Conservation (phyloP, 164 flowering plant genomes). For the Nymphaea colorata region DNA sequence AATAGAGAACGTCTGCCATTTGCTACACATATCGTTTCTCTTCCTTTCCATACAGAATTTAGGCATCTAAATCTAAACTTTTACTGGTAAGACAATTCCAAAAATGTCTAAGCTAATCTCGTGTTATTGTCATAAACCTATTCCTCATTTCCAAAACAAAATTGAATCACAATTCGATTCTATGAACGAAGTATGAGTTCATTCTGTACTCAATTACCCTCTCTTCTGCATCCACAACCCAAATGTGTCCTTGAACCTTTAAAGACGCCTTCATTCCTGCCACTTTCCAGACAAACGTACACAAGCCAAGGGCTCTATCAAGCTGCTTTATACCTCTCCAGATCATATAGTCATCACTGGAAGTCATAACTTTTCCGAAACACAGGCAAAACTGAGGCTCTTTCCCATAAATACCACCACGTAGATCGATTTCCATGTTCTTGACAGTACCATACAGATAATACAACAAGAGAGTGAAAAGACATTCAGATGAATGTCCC, state of each 20-base stretch:
- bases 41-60: too few species aligned
- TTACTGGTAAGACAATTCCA: too few species aligned
- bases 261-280: constrained; percentile 49
- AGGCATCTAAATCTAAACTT: too few species aligned
- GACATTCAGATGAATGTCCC: constrained; percentile 68
- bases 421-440: constrained; percentile 60
- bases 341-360: constrained; percentile 45
- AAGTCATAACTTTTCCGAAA: constrained; percentile 65
- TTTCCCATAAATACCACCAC: constrained; percentile 40
- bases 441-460: constrained; percentile 50
- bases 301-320: constrained; percentile 59
- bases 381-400: constrained; percentile 30
- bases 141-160: too few species aligned
- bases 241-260: constrained; percentile 79
- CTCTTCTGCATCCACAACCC: constrained; percentile 50
- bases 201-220: constrained; percentile 47
- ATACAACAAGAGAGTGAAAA: constrained; percentile 62
- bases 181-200: constrained; percentile 47
- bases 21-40: too few species aligned
- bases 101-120: too few species aligned
- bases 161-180: constrained; percentile 23
- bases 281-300: constrained; percentile 68
- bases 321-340: constrained; percentile 60
- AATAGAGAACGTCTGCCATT: too few species aligned
- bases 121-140: too few species aligned